phyloP scores from a whole-genome alignment of 73 alveolate genomes.

The Paramecium octaurelia region DNA sequence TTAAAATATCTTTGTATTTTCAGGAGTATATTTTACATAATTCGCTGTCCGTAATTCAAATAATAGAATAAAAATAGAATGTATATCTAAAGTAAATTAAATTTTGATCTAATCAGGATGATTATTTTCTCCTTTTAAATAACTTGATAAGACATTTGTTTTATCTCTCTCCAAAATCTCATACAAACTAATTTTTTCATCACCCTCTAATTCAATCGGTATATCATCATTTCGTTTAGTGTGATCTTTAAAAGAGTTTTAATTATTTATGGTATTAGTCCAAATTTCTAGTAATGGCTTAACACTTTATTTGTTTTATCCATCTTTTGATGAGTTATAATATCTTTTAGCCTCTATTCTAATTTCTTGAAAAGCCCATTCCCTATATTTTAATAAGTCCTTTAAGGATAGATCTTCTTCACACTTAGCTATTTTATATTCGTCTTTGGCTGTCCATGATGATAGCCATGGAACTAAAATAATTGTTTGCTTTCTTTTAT shows the following conservation, averaged over 20 bases:
- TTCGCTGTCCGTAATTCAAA: not conserved
- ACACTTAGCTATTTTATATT: not conserved
- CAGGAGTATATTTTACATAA: conserved; percentile 1
- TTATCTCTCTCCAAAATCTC: conserved; percentile 45
- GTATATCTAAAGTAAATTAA: not conserved
- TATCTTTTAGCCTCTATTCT: conserved; percentile 43
- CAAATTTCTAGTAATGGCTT: conserved; percentile 37
- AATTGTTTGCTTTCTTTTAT: conserved; percentile 28
- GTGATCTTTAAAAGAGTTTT: conserved; percentile 28
- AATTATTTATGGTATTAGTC: conserved; percentile 41
- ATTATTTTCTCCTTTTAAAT: conserved; percentile 12
- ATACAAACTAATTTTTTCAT: conserved; percentile 28
- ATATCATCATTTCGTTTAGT: not conserved
- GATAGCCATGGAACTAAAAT: conserved; percentile 37
- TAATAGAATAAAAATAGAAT: not conserved
- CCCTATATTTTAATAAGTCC: conserved; percentile 35
- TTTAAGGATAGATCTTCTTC: conserved; percentile 7
- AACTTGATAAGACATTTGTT: conserved; percentile 19
- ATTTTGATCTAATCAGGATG: conserved; percentile 10
- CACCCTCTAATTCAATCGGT: conserved; percentile 41
- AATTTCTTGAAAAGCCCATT: conserved; percentile 50
- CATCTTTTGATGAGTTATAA: conserved; percentile 47
- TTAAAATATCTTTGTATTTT: conserved; percentile 7
- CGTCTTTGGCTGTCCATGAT: conserved; percentile 38
- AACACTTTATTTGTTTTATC: conserved; percentile 3